Percentiles rank a stretch among this genome's conserved stretches.
Conservation (phyloP, 495 filamentous ascomycete species). For the Penicillium antarcticum region DNA sequence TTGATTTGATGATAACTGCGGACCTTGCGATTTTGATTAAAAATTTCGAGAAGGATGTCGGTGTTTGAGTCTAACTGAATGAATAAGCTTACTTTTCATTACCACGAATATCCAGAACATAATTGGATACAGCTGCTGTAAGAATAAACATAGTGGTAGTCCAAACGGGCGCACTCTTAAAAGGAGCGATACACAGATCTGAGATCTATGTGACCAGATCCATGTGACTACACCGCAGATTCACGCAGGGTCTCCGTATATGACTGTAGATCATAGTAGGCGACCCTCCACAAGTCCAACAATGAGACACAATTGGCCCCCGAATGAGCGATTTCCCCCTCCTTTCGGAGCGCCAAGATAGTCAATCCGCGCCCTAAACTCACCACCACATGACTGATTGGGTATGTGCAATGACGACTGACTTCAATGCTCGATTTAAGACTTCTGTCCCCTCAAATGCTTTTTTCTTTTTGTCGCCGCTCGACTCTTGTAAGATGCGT, state of each 20-base stretch:
- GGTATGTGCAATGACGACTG: background rate
- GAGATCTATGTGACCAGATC: too few species aligned
- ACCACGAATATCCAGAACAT: too few species aligned
- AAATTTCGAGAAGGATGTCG: too few species aligned
- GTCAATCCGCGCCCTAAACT: background rate
- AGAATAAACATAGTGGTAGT: too few species aligned
- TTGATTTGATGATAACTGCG: too few species aligned
- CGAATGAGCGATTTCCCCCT: background rate
- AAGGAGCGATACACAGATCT: too few species aligned
- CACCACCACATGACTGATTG: background rate
- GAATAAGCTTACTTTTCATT: too few species aligned
- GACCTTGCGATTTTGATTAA: too few species aligned
- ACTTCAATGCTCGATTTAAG: background rate
- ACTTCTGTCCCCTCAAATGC: background rate
- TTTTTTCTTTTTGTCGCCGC: background rate
- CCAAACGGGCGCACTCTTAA: too few species aligned
- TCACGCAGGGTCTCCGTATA: background rate
- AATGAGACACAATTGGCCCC: background rate
- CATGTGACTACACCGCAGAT: too few species aligned
- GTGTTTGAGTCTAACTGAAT: too few species aligned
- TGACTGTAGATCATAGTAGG: constrained; percentile 5
- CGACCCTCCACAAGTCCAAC: background rate
- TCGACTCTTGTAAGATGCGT: constrained; percentile 19
- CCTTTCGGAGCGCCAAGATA: background rate
- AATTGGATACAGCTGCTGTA: too few species aligned